phyloP scores from a whole-genome alignment of 2,329 filamentous ascomycete species.

The Alternaria gaisen region DNA sequence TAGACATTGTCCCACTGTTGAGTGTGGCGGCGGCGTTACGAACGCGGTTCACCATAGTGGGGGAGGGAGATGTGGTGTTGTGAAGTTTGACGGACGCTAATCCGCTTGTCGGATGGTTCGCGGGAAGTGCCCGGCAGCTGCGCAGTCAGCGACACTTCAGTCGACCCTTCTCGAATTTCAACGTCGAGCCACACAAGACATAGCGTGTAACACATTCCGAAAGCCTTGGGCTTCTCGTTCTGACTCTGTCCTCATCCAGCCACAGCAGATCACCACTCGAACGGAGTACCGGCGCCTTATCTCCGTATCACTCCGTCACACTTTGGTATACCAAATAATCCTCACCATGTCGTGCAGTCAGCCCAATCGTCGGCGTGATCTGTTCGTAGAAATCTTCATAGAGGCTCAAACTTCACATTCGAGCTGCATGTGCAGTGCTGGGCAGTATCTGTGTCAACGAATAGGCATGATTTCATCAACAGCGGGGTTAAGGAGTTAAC shows the following conservation, averaged over 20 bases:
- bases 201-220: background rate
- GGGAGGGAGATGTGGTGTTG: constrained; percentile 4
- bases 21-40: constrained; percentile 19
- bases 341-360: background rate
- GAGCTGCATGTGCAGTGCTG: background rate
- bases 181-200: background rate
- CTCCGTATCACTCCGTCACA: constrained; percentile 1
- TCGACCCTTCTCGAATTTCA: background rate
- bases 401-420: background rate
- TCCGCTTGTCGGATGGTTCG: constrained; percentile 7
- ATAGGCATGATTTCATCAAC: constrained; percentile 9
- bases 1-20: background rate
- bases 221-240: background rate
- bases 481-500: constrained; percentile 3
- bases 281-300: background rate
- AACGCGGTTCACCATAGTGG: constrained; percentile 6
- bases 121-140: background rate
- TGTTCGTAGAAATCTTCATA: background rate
- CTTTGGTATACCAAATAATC: background rate
- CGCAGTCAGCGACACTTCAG: background rate
- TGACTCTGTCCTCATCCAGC: background rate
- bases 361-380: background rate
- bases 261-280: background rate
- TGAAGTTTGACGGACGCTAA: constrained; percentile 21
- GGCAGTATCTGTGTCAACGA: background rate